Evolutionary conservation across 305 asterid genomes (phyloP).

Genomic region (Solanum hybrid): DNA sequence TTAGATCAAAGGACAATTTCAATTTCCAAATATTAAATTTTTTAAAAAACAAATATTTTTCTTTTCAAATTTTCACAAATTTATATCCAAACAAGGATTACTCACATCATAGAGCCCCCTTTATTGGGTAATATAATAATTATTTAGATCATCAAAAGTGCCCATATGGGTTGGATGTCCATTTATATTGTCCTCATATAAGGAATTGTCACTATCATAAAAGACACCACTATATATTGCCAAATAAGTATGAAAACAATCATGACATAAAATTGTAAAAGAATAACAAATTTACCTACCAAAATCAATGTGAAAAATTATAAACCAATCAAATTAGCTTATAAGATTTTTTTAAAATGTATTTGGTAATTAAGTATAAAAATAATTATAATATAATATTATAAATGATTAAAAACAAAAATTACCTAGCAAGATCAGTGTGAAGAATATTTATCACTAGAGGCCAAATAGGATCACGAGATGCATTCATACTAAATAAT

Average conservation of each 20-base stretch:
- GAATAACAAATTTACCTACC: not conserved
- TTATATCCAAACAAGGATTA: not conserved
- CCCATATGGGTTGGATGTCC: not conserved
- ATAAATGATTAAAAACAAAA: not conserved
- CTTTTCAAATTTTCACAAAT: not conserved
- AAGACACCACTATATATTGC: not conserved
- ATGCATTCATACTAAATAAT: not conserved
- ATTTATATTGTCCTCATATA: not conserved
- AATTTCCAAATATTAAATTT: not conserved
- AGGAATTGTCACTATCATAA: not conserved
- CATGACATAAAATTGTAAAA: not conserved
- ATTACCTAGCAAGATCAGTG: not conserved
- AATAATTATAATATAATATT: not conserved
- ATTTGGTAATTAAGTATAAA: not conserved
- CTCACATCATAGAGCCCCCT: not conserved
- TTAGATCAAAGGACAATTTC: not conserved
- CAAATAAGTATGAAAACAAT: not conserved
- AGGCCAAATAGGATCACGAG: not conserved
- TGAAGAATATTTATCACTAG: not conserved
- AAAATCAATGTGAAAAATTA: not conserved
- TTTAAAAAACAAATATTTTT: not conserved
- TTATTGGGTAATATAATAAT: not conserved
- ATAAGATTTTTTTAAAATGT: not conserved
- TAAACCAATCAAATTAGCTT: not conserved
- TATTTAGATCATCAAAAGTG: not conserved